A percentile compares a stretch with the other conserved stretches of the same genome.
These are phyloP conservation scores for Penicillium paxilli DNA, from an alignment of 495 filamentous ascomycete species.

Conservation along the genomic window DNA sequence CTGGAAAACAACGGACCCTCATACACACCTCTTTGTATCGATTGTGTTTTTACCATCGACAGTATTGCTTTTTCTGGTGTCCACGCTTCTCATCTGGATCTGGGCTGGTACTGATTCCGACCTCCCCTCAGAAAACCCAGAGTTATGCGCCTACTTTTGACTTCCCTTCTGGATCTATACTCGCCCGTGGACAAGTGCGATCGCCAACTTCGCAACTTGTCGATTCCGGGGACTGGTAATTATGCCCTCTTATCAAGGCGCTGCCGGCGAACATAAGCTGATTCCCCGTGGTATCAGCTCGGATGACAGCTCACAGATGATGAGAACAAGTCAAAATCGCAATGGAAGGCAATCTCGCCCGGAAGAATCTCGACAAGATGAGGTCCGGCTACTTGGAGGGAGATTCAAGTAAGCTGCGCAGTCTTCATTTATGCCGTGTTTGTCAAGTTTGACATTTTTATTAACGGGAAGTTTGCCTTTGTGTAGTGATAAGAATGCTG, in stretches of 20 bases:
- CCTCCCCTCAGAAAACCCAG: slow-evolving; percentile 12
- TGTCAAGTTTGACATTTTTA: too few species aligned
- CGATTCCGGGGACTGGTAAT: slow-evolving; percentile 31
- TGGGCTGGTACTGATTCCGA: slow-evolving; percentile 5
- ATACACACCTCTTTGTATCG: neutral
- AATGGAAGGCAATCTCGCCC: slow-evolving; percentile 2
- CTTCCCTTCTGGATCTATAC: slow-evolving; percentile 14
- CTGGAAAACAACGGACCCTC: too few species aligned
- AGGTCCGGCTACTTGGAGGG: slow-evolving; percentile 25
- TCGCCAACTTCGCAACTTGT: slow-evolving; percentile 19
- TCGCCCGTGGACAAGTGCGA: slow-evolving; percentile 27
- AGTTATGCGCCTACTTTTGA: slow-evolving; percentile 34
- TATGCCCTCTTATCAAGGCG: slow-evolving; percentile 16
- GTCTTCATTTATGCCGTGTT: neutral
- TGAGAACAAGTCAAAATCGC: slow-evolving; percentile 5
- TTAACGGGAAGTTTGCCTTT: neutral
- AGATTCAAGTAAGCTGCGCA: slow-evolving; percentile 14
- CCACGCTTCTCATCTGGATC: neutral
- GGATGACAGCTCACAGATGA: slow-evolving; percentile 21
- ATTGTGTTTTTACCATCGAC: neutral
- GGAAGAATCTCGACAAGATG: slow-evolving; percentile 11
- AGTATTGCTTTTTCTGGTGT: neutral
- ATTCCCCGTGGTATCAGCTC: slow-evolving; percentile 8
- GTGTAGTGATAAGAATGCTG: slow-evolving; percentile 14
- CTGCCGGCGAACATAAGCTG: slow-evolving; percentile 10